Evolutionary conservation across 305 asterid genomes (phyloP).

Genomic region (Fraxinus floribunda): DNA sequence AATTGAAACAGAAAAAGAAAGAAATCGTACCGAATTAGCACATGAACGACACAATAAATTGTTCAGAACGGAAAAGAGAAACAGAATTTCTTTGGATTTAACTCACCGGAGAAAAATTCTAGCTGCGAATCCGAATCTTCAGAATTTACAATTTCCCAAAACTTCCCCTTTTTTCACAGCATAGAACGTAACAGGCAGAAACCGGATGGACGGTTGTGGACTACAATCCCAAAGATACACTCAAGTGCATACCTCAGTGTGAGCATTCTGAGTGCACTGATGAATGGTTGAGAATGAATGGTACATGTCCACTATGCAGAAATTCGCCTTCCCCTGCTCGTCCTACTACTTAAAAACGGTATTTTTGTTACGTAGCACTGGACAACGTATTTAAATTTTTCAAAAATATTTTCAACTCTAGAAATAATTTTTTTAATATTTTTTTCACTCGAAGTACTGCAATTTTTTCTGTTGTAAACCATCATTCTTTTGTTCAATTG

Average conservation of each 20-base stretch:
- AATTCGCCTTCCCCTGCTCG: slow-evolving; percentile 43
- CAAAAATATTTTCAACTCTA: neutral
- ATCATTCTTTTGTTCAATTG: slow-evolving; percentile 15
- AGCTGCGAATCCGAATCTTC: neutral
- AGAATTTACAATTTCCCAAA: too few relatives aligned
- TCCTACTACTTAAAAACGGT: neutral
- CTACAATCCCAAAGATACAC: slow-evolving; percentile 52
- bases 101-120: neutral
- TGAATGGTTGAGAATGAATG: slow-evolving; percentile 62
- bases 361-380: neutral
- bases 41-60: neutral
- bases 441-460: too few relatives aligned
- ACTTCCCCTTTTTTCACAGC: too few relatives aligned
- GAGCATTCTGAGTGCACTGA: slow-evolving; percentile 72
- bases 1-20: neutral
- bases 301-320: slow-evolving; percentile 72
- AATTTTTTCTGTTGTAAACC: neutral
- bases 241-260: slow-evolving; percentile 63
- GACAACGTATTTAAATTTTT: too few relatives aligned
- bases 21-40: neutral
- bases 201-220: too few relatives aligned
- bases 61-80: neutral
- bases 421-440: neutral
- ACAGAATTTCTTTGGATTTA: neutral
- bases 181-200: too few relatives aligned